Evolutionary conservation across 331 rosid genomes (phyloP), one percentile per base, ranked within the genome.

Genomic region (Acacia pycnantha): DNA sequence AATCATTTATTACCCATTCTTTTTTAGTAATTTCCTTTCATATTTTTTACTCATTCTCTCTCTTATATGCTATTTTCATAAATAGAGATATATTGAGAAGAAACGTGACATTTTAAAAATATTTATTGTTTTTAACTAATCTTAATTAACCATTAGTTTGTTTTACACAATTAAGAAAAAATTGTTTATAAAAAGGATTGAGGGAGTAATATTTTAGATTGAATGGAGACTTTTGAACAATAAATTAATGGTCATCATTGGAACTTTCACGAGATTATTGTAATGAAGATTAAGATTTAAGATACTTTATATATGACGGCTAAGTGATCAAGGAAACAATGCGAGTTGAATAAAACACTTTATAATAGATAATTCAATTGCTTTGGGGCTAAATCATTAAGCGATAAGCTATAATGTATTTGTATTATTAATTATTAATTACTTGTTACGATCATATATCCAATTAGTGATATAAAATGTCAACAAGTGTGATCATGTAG

Each of bases 101-200:
- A 37, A 37, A 37, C 2, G 6, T 37, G 9, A 5, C 8, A 37
- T 37, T 37, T 37, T 37, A 37, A 37, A 37, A 9, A 37, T 9
- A 37, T 37, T 37, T 37, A 37, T 37, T 37, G 6, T 37, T 37
- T 37, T 37, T 6, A 37, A 37, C 9, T 37, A 37, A 37, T 37
- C 0, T 7, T 37, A 37, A 37, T 29, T n/a, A n/a, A n/a, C 8
- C 1, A 1, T 6, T 0, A 37, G 2, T 6, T 6, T 1, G 7
- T 37, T 37, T 37, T 6, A 37, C 41, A 1, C 41, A 37, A 37
- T 37, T 0, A 37, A 6, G 0, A 37, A 37, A 6, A 37, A 0
- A 0, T 37, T 37, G 8, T 1, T 37, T 37, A 37, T 37, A 37
- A 37, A 37, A 37, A 37, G 0, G 9, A 37, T 5, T 2, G 1